These are phyloP conservation scores for Sphagnum fallax DNA, from an alignment of 228 moss, liverwort and hornwort genomes.

Conservation along the genomic window DNA sequence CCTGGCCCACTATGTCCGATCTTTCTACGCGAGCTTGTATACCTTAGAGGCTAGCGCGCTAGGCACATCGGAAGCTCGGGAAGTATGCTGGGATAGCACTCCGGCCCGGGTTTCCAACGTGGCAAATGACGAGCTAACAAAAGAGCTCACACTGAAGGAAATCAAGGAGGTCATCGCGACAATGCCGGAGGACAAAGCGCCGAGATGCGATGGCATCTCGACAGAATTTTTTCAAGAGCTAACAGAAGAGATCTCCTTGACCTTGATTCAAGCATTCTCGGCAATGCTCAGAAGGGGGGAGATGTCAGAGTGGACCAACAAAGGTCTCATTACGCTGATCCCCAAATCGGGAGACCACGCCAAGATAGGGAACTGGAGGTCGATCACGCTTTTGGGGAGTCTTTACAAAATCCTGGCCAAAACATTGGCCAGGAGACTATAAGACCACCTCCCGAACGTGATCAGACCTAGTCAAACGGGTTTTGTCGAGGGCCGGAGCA, in stretches of 20 bases:
- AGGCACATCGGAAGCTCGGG: no score
- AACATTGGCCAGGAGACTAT: neutral
- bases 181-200: neutral
- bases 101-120: no score
- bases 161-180: neutral
- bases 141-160: neutral
- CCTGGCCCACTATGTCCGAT: neutral
- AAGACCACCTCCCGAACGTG: neutral
- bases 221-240: neutral
- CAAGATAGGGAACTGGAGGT: neutral
- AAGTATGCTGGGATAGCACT: no score
- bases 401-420: constrained; percentile 1
- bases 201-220: neutral
- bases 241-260: neutral
- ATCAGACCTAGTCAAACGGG: neutral
- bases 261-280: neutral
- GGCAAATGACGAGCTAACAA: neutral
- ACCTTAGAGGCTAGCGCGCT: neutral
- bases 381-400: neutral
- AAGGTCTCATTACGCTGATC: neutral
- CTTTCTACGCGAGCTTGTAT: neutral
- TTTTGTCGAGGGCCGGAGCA: neutral
- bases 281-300: neutral
- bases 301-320: no score
- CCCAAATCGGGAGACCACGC: neutral